Conservation (phyloP, 345 rosid species). For the Hypericum androsaemum region DNA sequence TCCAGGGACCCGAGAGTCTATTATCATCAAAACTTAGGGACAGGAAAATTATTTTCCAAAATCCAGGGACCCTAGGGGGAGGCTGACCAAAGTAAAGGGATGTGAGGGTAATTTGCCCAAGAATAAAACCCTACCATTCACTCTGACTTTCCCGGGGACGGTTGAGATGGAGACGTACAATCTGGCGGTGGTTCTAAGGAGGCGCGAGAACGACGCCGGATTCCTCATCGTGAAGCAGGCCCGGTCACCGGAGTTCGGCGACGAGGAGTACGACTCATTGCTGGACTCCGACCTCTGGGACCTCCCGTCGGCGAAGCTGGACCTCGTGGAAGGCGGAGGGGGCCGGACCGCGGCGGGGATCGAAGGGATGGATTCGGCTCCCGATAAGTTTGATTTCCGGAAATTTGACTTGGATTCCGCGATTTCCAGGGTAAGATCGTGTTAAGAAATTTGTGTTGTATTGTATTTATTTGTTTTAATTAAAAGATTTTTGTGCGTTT, state of each 20-base stretch:
- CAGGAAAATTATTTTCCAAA: too few relatives aligned
- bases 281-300: conserved; percentile 82
- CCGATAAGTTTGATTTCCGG: conserved; percentile 26
- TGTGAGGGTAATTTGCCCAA: too few relatives aligned
- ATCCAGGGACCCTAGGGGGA: too few relatives aligned
- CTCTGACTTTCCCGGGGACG: too few relatives aligned
- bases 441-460: too few relatives aligned
- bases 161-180: conserved; percentile 32
- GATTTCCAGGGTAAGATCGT: conserved; percentile 30
- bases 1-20: too few relatives aligned
- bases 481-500: background rate
- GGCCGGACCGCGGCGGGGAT: conserved; percentile 11
- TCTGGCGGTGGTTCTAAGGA: conserved; percentile 45
- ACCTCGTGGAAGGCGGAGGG: conserved; percentile 9
- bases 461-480: too few relatives aligned
- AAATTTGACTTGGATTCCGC: conserved; percentile 38
- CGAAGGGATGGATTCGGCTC: conserved; percentile 23
- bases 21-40: too few relatives aligned
- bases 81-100: too few relatives aligned
- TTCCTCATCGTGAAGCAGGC: conserved; percentile 54
- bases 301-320: conserved; percentile 49
- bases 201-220: conserved; percentile 20
- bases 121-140: too few relatives aligned
- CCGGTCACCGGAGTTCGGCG: conserved; percentile 45
- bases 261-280: conserved; percentile 54